Conservation (phyloP, 495 filamentous ascomycete species). For the Evansstolkia leycettana region DNA sequence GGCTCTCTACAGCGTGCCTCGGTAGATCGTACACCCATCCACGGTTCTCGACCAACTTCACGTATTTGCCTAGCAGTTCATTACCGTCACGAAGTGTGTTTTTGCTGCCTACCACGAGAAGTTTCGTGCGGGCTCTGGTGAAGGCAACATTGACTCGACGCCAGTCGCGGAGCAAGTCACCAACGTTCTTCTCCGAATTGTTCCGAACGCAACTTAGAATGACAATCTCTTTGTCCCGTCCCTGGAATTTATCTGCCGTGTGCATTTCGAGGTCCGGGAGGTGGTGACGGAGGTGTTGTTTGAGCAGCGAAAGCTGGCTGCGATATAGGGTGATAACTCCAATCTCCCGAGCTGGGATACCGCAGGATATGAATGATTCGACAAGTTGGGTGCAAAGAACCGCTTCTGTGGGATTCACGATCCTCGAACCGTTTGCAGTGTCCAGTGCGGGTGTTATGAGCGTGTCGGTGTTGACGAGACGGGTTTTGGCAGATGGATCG, state of each 20-base stretch:
- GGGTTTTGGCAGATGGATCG: constrained; percentile 54
- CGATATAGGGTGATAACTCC: constrained; percentile 99
- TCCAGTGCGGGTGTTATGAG: constrained; percentile 53
- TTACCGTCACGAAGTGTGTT: constrained; percentile 59
- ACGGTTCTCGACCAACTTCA: constrained; percentile 59
- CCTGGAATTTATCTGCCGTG: constrained; percentile 93
- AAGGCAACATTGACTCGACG: constrained; percentile 90
- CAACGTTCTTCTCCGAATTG: constrained; percentile 67
- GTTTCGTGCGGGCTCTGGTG: constrained; percentile 79
- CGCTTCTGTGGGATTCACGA: constrained; percentile 74
- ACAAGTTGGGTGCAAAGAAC: constrained; percentile 67
- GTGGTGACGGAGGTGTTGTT: constrained; percentile 38
- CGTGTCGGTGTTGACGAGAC: constrained; percentile 79
- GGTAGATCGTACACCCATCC: constrained; percentile 69
- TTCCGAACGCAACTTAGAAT: constrained; percentile 76
- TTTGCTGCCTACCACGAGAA: constrained; percentile 74
- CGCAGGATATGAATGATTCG: constrained; percentile 57
- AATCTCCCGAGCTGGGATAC: constrained; percentile 63
- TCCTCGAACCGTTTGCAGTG: constrained; percentile 62
- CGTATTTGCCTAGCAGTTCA: constrained; percentile 63
- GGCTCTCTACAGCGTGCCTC: constrained; percentile 46
- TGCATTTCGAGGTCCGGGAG: constrained; percentile 71
- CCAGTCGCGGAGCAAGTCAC: constrained; percentile 86
- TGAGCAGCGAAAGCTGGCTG: constrained; percentile 63
- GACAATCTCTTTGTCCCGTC: constrained; percentile 85